A percentile compares a stretch with the other conserved stretches of the same genome.
phyloP scores from a whole-genome alignment of 441 rosid species.

The Populus tomentosa region DNA sequence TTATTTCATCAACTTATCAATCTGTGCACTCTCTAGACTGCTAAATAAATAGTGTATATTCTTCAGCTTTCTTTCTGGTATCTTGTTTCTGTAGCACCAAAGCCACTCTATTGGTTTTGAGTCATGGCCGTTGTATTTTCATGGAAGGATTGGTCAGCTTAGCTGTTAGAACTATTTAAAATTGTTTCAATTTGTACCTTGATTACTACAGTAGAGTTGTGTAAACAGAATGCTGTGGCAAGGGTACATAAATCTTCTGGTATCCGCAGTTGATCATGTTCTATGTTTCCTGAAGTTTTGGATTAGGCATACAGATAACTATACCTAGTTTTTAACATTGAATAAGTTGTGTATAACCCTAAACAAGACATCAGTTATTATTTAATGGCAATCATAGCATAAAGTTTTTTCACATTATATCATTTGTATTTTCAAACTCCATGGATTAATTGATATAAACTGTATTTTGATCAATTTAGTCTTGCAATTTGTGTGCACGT shows the following conservation, averaged over 20 bases:
- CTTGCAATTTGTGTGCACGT: not conserved
- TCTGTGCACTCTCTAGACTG: too few species aligned
- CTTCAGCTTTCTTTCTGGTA: too few species aligned
- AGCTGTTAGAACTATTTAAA: not conserved
- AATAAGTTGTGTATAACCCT: not conserved
- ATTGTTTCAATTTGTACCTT: not conserved
- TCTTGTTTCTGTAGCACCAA: too few species aligned
- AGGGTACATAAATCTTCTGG: not conserved
- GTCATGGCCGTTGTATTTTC: not conserved
- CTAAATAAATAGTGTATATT: too few species aligned
- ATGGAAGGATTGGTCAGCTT: not conserved
- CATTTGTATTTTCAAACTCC: not conserved
- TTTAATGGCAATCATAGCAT: not conserved
- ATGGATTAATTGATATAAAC: not conserved
- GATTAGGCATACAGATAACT: not conserved
- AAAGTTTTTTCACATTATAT: not conserved
- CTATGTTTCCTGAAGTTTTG: not conserved
- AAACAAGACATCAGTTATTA: not conserved
- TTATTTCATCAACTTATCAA: too few species aligned
- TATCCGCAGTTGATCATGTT: not conserved
- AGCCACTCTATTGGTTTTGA: too few species aligned
- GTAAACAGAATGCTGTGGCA: not conserved
- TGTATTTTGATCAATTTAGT: not conserved
- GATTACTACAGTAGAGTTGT: too few species aligned
- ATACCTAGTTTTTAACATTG: not conserved